These are phyloP conservation scores for Immersiella caudata DNA, from an alignment of 495 filamentous ascomycete genomes.

Conservation along the genomic window DNA sequence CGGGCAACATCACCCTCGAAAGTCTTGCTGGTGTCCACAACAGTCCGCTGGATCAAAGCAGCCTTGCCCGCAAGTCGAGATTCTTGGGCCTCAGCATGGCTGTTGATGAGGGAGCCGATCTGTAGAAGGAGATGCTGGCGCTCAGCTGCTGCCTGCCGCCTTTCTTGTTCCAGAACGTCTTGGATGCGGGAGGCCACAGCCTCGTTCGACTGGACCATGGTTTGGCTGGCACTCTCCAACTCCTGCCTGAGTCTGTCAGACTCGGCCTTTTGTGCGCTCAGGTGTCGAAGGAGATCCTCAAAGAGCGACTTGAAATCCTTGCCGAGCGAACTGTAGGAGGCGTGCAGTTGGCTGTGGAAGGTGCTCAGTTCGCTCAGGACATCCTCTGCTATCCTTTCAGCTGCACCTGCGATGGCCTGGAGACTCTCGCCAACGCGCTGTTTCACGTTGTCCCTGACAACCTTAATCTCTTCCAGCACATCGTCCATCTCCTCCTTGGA, in stretches of 20 bases:
- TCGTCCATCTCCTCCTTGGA: constrained; percentile 87
- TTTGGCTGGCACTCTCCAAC: constrained; percentile 66
- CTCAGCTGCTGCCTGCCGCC: constrained; percentile 70
- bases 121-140: constrained; percentile 72
- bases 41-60: constrained; percentile 60
- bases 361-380: constrained; percentile 83
- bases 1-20: constrained; percentile 65
- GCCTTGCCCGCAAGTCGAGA: constrained; percentile 67
- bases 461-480: constrained; percentile 89
- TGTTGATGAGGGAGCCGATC: constrained; percentile 72
- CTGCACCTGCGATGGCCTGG: constrained; percentile 79
- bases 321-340: constrained; percentile 86
- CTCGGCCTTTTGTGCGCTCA: constrained; percentile 78
- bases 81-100: constrained; percentile 72
- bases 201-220: constrained; percentile 66
- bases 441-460: constrained; percentile 84
- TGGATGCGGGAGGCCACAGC: constrained; percentile 68
- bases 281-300: constrained; percentile 71
- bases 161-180: constrained; percentile 74
- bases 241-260: constrained; percentile 70
- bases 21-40: constrained; percentile 60
- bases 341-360: constrained; percentile 82
- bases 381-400: constrained; percentile 83
- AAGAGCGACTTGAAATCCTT: constrained; percentile 86
- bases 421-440: constrained; percentile 81